A percentile compares a stretch with the other conserved stretches of the same genome.
Evolutionary conservation across 2,329 filamentous ascomycete genomes (phyloP).

Genomic region (Ilyonectria destructans): DNA sequence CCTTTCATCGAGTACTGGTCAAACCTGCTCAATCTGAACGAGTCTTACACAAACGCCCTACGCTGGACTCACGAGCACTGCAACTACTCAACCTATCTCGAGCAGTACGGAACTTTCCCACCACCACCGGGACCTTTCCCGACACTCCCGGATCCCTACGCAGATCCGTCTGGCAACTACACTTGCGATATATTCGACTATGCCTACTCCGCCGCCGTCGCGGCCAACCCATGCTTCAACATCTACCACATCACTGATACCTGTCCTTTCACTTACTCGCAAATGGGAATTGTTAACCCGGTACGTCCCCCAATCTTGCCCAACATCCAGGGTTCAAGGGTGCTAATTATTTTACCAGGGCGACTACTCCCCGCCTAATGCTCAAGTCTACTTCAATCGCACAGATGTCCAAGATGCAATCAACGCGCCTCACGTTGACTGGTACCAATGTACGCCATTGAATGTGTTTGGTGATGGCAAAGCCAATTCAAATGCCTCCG

Average conservation of each 20-base stretch:
- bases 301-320: conserved; percentile 9
- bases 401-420: conserved; percentile 79
- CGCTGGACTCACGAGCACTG: conserved; percentile 69
- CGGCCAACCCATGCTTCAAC: conserved; percentile 85
- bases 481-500: conserved; percentile 36
- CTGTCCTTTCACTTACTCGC: conserved; percentile 80
- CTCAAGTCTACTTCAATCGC: conserved; percentile 79
- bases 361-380: conserved; percentile 75
- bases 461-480: conserved; percentile 48
- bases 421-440: conserved; percentile 68
- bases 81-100: conserved; percentile 74
- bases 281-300: conserved; percentile 78
- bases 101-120: conserved; percentile 78
- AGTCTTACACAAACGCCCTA: conserved; percentile 69
- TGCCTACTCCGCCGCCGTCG: conserved; percentile 68
- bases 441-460: conserved; percentile 47
- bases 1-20: conserved; percentile 75
- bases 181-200: conserved; percentile 74
- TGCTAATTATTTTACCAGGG: conserved; percentile 52
- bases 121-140: conserved; percentile 74
- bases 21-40: conserved; percentile 75
- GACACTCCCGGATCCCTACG: conserved; percentile 45
- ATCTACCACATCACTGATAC: conserved; percentile 81
- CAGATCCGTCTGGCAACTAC: conserved; percentile 50
- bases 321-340: accelerated